A percentile compares a stretch with the other conserved stretches of the same genome.
Evolutionary conservation across 495 filamentous ascomycete species (phyloP).

Genomic region (Penicillium paxilli): DNA sequence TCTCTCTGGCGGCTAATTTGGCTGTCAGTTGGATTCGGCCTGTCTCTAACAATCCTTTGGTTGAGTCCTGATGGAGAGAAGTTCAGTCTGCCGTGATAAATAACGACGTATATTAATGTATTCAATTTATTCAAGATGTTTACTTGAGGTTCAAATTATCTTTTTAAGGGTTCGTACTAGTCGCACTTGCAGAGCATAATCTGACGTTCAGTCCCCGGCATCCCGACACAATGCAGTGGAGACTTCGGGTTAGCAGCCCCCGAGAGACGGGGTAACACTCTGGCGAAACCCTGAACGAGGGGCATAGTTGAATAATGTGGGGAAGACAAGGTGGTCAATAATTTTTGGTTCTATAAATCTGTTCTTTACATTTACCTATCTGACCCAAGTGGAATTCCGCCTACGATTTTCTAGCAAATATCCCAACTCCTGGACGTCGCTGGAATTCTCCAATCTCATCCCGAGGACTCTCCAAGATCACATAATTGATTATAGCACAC

Average conservation of each 20-base stretch:
- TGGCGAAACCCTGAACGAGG: slow-evolving; percentile 23
- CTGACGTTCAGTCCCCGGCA: not conserved
- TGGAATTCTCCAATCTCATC: not conserved
- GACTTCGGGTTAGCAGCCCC: slow-evolving; percentile 31
- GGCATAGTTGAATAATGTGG: slow-evolving; percentile 4
- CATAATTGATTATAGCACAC: too few relatives aligned
- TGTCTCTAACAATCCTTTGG: slow-evolving; percentile 47
- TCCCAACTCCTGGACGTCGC: too few relatives aligned
- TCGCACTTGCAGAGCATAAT: not conserved
- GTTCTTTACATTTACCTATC: too few relatives aligned
- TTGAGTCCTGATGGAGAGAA: slow-evolving; percentile 11
- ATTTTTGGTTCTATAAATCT: too few relatives aligned
- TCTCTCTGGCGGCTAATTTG: slow-evolving; percentile 67
- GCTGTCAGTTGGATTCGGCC: slow-evolving; percentile 71
- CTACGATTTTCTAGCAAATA: too few relatives aligned
- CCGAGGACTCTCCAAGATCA: too few relatives aligned
- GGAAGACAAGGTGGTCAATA: not conserved
- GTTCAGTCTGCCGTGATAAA: not conserved
- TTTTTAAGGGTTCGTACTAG: not conserved
- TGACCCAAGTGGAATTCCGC: too few relatives aligned
- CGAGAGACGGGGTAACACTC: slow-evolving; percentile 24
- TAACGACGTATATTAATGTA: not conserved
- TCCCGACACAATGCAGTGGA: slow-evolving; percentile 1
- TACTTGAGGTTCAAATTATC: not conserved
- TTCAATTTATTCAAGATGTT: not conserved